A percentile compares a stretch with the other conserved stretches of the same genome.
phyloP scores from a whole-genome alignment of 2,329 filamentous ascomycete genomes.

The Talaromyces sp. region DNA sequence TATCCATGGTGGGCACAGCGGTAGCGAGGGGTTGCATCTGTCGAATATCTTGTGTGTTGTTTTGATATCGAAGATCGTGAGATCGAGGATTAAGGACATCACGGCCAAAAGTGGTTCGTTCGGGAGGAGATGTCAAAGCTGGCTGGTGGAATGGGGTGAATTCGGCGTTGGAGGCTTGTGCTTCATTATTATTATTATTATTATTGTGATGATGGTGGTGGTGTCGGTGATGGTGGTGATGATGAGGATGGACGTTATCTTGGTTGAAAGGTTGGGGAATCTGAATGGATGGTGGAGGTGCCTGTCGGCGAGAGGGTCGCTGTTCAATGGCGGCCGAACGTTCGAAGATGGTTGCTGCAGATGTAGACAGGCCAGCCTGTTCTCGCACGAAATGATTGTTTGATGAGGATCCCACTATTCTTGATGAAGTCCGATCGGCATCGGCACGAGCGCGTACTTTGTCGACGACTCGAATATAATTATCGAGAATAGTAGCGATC shows the following conservation, averaged over 20 bases:
- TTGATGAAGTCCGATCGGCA: slow-evolving; percentile 59
- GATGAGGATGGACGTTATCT: slow-evolving; percentile 48
- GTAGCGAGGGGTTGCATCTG: slow-evolving; percentile 65
- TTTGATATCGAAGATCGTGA: slow-evolving; percentile 37
- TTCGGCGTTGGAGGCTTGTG: slow-evolving; percentile 3
- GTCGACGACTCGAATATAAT: slow-evolving; percentile 95
- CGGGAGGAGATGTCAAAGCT: slow-evolving; percentile 66
- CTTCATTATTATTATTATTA: slow-evolving; percentile 9
- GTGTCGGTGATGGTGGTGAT: slow-evolving; percentile 23
- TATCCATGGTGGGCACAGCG: slow-evolving; percentile 64
- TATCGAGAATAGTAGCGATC: slow-evolving; percentile 95
- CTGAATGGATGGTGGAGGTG: slow-evolving; percentile 79
- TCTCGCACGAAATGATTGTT: slow-evolving; percentile 23
- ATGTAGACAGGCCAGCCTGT: slow-evolving; percentile 17
- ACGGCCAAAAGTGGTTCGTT: slow-evolving; percentile 62
- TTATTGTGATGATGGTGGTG: slow-evolving; percentile 13
- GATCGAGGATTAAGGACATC: slow-evolving; percentile 50
- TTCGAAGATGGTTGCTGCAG: slow-evolving; percentile 32
- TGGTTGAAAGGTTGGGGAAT: slow-evolving; percentile 60
- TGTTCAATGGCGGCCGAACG: slow-evolving; percentile 55
- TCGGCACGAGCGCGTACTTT: slow-evolving; percentile 84
- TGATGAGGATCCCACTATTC: slow-evolving; percentile 28
- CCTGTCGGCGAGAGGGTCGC: slow-evolving; percentile 67
- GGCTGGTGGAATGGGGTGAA: slow-evolving; percentile 63
- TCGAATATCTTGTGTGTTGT: slow-evolving; percentile 51